These are phyloP conservation scores for Cadophora luteo-olivacea DNA, from an alignment of 2,329 filamentous ascomycete genomes.

Conservation along the genomic window DNA sequence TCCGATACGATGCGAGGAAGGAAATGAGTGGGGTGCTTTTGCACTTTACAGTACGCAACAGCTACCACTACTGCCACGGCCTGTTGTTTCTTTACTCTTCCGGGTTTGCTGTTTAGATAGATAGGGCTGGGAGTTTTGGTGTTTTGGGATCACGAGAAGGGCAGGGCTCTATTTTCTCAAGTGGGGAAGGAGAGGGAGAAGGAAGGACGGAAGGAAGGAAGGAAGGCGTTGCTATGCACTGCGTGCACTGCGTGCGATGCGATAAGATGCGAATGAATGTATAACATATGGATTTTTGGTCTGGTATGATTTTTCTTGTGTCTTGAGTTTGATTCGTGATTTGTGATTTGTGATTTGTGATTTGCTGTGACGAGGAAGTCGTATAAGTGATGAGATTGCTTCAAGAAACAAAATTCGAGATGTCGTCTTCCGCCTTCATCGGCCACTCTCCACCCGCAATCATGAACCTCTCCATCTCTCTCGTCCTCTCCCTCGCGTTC, in stretches of 20 bases:
- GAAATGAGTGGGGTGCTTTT: neutral
- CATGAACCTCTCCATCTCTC: conserved; percentile 29
- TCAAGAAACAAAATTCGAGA: conserved; percentile 15
- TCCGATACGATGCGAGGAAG: neutral
- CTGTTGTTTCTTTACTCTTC: neutral
- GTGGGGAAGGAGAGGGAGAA: no score
- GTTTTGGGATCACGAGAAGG: neutral
- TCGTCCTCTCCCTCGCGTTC: conserved; percentile 10
- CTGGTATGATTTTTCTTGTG: neutral
- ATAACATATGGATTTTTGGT: conserved; percentile 6
- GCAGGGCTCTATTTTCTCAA: neutral
- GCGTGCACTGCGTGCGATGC: neutral
- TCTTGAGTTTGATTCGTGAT: neutral
- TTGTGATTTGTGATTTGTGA: neutral
- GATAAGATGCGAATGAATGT: conserved; percentile 10
- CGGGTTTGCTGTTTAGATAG: neutral
- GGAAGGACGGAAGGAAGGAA: neutral
- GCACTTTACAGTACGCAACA: neutral
- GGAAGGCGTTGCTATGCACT: neutral
- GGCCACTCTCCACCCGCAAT: conserved; percentile 27
- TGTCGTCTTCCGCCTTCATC: conserved; percentile 21
- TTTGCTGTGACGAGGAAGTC: neutral
- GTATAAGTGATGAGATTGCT: neutral
- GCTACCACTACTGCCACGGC: neutral
- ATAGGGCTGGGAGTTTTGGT: neutral